These are phyloP conservation scores for Penicillium sp. DNA, from an alignment of 2,329 filamentous ascomycete genomes.

Conservation along the genomic window DNA sequence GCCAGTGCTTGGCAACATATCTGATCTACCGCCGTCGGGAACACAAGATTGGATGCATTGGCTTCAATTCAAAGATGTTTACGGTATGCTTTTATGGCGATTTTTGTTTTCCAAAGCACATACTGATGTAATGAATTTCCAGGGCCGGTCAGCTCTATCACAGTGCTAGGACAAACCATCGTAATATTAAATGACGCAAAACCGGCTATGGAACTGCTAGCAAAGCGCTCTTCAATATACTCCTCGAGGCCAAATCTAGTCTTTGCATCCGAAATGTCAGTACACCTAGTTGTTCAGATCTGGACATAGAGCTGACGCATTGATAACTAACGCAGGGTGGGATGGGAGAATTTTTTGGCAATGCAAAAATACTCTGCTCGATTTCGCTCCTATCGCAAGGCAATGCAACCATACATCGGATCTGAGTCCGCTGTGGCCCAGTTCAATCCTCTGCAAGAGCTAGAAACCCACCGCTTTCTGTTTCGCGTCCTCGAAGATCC, in stretches of 20 bases:
- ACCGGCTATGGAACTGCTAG: slow-evolving; percentile 36
- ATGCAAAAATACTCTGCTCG: slow-evolving; percentile 38
- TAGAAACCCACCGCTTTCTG: slow-evolving; percentile 47
- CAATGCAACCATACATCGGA: slow-evolving; percentile 47
- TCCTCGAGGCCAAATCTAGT: slow-evolving; percentile 33
- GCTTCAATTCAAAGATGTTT: slow-evolving; percentile 44
- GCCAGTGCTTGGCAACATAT: slow-evolving; percentile 52
- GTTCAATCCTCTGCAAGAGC: slow-evolving; percentile 46
- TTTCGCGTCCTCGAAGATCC: slow-evolving; percentile 43
- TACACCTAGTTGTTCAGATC: background rate
- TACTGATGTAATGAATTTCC: background rate
- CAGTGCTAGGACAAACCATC: slow-evolving; percentile 37
- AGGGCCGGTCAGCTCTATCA: slow-evolving; percentile 41
- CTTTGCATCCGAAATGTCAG: slow-evolving; percentile 41
- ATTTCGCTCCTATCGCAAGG: slow-evolving; percentile 47
- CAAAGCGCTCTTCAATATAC: slow-evolving; percentile 30
- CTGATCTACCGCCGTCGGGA: slow-evolving; percentile 46
- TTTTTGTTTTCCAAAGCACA: background rate
- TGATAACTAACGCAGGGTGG: slow-evolving; percentile 28
- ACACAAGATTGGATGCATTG: slow-evolving; percentile 45
- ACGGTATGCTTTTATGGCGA: slow-evolving; percentile 25
- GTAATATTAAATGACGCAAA: slow-evolving; percentile 38
- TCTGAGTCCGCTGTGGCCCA: slow-evolving; percentile 40
- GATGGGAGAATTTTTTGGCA: slow-evolving; percentile 40
- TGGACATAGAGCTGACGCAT: background rate